Conservation (phyloP, 192 early-diverging fungal genomes). For the Backusella westeae region DNA sequence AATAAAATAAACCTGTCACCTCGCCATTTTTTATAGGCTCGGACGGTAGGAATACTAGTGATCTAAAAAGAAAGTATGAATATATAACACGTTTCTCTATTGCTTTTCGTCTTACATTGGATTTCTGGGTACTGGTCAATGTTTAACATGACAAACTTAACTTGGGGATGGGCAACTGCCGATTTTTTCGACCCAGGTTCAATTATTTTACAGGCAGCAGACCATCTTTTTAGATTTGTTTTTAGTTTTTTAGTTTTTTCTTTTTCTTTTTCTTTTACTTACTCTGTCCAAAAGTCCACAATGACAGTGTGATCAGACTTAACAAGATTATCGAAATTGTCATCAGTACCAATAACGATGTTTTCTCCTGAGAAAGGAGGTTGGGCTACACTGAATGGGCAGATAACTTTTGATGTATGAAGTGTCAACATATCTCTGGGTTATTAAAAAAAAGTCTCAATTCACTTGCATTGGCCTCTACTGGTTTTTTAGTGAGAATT, state of each 20-base stretch:
- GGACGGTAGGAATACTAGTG: constrained; percentile 71
- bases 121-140: constrained; percentile 65
- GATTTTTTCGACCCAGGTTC: constrained; percentile 67
- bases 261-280: constrained; percentile 11
- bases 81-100: neutral
- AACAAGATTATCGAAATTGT: constrained; percentile 54
- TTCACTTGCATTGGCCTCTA: constrained; percentile 3
- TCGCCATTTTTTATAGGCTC: constrained; percentile 64
- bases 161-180: constrained; percentile 57
- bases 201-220: constrained; percentile 77
- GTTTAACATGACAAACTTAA: constrained; percentile 74
- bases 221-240: constrained; percentile 59
- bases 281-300: constrained; percentile 82
- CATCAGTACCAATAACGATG: constrained; percentile 53
- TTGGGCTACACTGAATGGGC: constrained; percentile 16
- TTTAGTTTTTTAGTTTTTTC: neutral
- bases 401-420: neutral
- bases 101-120: constrained; percentile 43
- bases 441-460: too few species aligned
- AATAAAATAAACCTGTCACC: constrained; percentile 57
- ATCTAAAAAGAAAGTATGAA: constrained; percentile 36
- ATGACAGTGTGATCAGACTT: constrained; percentile 62
- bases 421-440: neutral
- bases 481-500: too few species aligned
- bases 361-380: constrained; percentile 37